Evolutionary conservation across 306 rosid species (phyloP), one percentile per base, ranked within the genome.

Genomic region (Inga oerstediana): DNA sequence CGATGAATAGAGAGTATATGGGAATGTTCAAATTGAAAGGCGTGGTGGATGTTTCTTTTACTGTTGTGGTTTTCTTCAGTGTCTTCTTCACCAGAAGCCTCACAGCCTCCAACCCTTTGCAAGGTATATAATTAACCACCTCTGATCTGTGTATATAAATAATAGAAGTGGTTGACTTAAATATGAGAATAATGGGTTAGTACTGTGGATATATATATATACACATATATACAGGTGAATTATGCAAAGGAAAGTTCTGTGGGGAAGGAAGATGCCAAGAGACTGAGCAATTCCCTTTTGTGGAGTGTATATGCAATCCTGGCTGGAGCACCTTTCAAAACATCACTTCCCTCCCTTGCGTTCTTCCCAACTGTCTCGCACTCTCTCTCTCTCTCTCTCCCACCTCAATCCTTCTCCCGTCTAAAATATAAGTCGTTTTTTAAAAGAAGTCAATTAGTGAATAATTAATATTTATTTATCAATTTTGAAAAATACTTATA

Each of bases 331-430:
- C 65, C 13, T 1, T 73, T 32, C 30, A 8, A 0, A 37, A 8
- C 0, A 0, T 84, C 10, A 6, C 11, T 62, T 74, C 39, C 49
- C 1, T 15, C 5, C 72, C 72, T 5, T 66, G 72, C 34, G 72
- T 66, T 66, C 3, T 87, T 81, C 89, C 89, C 19, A 87, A 86
- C 22, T 87, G 89, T 87, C 17, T 76, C 85, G 51, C 78, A n/a
- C 15, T 10, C n/a, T 56, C 64, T 20, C 30, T 27, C 30, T 56
- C 64, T 27, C 68, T 10, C 43, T 39, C 43, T 8, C 43, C 43
- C 8, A 1, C 30, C 30, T 1, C 30, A 0, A 27, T 27, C 30
- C 30, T 27, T 27, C 43, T 39, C 8, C 8, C 1, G 0, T 39
- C 1, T 39, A 39, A 39, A 39, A 39, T 39, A 39, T 39, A 37